Base-by-base conservation (phyloP, 1,139 yeast species). In the Pichia sp. region DNA sequence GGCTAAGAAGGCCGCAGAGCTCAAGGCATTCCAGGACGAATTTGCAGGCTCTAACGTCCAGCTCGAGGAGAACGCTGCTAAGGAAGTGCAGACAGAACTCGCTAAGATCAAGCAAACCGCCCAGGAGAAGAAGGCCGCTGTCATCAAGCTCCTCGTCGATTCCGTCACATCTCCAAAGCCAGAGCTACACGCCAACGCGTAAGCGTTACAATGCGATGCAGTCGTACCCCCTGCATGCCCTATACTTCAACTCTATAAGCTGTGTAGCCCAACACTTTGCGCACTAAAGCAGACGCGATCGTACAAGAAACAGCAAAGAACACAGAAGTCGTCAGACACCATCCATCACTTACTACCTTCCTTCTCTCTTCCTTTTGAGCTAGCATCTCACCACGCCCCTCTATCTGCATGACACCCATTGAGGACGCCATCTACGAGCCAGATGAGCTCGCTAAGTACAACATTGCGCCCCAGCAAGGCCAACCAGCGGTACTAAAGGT, bases 121-220 rank as follows among this genome's bases (percentile, higher is more conserved):
- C 32, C 63, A 69, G 18, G 68, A 67, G 34, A 83, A 85, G 66
- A 75, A 81, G 60, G 56, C 59, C 13, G 69, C 66, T 21, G 96
- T 91, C 34, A 77, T 84, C 43, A 74, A 82, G 57, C 66, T 81
- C 56, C 72, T 91, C 55, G 75, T 87, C 35, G 85, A 79, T 32
- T 86, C 96, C 27, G 85, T 88, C 43, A 72, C 75, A 44, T 66
- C 74, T 44, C 94, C 96, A 49, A 74, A 73, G 37, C 91, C 94
- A 33, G 84, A 77, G 58, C 68, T 84, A 56, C 96, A 86, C 63
- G 65, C 77, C 58, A 87, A 87, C 60, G 94, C 94, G 16, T 29
- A 19, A 19, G 12, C 20, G 27, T 23, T 15, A n/a, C n/a, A n/a
- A n/a, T n/a, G n/a, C n/a, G n/a, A n/a, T n/a, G n/a, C n/a, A n/a